These are phyloP conservation scores for Phoenix dactylifera DNA, from an alignment of 176 grass and related monocot genomes.

Conservation along the genomic window DNA sequence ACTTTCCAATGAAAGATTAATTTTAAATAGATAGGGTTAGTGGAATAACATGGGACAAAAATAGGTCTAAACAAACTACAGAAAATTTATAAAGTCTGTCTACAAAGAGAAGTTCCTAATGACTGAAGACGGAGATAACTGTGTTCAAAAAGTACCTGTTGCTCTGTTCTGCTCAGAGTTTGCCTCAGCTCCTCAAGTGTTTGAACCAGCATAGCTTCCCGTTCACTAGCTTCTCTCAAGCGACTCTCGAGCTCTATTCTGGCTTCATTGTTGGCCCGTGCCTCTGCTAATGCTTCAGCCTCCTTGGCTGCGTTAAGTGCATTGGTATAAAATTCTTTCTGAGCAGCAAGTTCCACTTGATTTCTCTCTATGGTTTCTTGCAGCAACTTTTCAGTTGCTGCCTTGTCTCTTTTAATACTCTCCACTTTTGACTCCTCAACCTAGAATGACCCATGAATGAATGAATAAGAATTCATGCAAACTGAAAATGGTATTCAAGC, in stretches of 20 bases:
- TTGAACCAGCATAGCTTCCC: slow-evolving; percentile 83
- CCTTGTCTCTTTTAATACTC: slow-evolving; percentile 93
- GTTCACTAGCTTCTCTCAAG: slow-evolving; percentile 82
- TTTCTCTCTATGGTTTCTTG: slow-evolving; percentile 99
- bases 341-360: slow-evolving; percentile 80
- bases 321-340: slow-evolving; percentile 97
- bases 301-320: slow-evolving; percentile 98
- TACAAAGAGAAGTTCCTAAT: not conserved
- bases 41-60: too few species aligned
- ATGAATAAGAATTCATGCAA: too few species aligned
- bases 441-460: slow-evolving; percentile 20
- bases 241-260: slow-evolving; percentile 82
- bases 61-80: too few species aligned
- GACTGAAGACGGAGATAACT: slow-evolving; percentile 3
- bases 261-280: slow-evolving; percentile 86
- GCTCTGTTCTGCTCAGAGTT: slow-evolving; percentile 89
- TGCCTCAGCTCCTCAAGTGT: slow-evolving; percentile 95
- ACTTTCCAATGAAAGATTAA: too few species aligned
- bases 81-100: not conserved
- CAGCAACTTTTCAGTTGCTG: slow-evolving; percentile 80
- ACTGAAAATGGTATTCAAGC: too few species aligned
- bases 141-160: slow-evolving; percentile 59
- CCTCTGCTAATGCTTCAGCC: slow-evolving; percentile 83
- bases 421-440: slow-evolving; percentile 98
- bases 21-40: too few species aligned